Evolutionary conservation across 352 stramenopile genomes (phyloP), one percentile per base, ranked within the genome.

Genomic region (Halophytophthora batemanensis): DNA sequence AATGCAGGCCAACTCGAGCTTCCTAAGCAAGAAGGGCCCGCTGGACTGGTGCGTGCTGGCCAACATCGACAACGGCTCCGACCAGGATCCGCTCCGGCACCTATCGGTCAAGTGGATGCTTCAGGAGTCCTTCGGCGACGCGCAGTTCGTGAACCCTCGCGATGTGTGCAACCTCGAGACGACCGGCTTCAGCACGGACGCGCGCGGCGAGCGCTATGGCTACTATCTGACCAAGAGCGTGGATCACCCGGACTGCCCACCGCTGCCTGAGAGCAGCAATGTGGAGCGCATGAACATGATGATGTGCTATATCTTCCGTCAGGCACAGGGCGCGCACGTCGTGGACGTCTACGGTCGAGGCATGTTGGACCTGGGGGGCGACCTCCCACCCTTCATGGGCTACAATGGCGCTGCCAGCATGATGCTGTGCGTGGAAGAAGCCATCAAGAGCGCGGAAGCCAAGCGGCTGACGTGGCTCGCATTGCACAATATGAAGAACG

Each of bases 41-140:
- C 11, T 61, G 34, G 57, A 67, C 28, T 64, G 51, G 22, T 45
- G 52, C 2, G 56, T 79, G 17, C 33, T 79, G 22, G 43, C 29
- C 22, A 50, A 53, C 31, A 60, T 75, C 25, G 54, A 68, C 14
- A 43, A 21, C 11, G 53, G 59, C 11, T 67, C 59, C 11, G 42
- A 59, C 2, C 50, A 61, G 2, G 44, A 72, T 19, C 70, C 66
- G 36, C 74, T 72, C 47, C 61, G 56, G 18, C 73, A 73, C 22
- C 43, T 81, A 5, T 57, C 60, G 1, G 41, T 81, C 22, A 81
- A 77, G 50, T 81, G 70, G 70, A 38, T 54, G 45, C 25, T 68
- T 17, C 38, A 62, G 2, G 51, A 67, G 2, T 54, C 58, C 40
- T 53, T 68, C 7, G 61, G 56, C 40, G 48, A 60, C 10, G 36